phyloP scores from a whole-genome alignment of 1,284 basidiomycete species.

The Porogramme epimiltina region DNA sequence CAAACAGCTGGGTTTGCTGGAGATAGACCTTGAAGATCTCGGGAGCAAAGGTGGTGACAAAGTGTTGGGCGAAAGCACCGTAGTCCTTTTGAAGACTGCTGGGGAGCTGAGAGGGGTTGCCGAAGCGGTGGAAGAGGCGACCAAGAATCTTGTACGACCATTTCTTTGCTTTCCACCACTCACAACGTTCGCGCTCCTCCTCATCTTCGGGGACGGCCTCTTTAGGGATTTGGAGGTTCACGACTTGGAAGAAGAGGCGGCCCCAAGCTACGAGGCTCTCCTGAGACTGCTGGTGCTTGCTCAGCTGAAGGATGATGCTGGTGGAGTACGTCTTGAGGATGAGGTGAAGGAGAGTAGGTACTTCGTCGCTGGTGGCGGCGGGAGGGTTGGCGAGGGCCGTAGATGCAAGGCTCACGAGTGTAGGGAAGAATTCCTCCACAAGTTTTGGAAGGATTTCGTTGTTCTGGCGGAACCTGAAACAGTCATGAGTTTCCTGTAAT shows the following conservation, averaged over 20 bases:
- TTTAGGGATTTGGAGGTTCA: slow-evolving; percentile 68
- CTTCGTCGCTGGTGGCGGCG: slow-evolving; percentile 58
- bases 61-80: slow-evolving; percentile 72
- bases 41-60: slow-evolving; percentile 77
- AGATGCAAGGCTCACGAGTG: slow-evolving; percentile 67
- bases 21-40: slow-evolving; percentile 84
- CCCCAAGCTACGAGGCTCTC: slow-evolving; percentile 86
- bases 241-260: slow-evolving; percentile 74
- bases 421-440: slow-evolving; percentile 68
- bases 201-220: slow-evolving; percentile 69
- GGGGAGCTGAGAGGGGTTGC: slow-evolving; percentile 84
- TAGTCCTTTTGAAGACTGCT: slow-evolving; percentile 71
- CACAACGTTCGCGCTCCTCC: slow-evolving; percentile 73
- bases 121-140: slow-evolving; percentile 78
- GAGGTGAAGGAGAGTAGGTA: slow-evolving; percentile 77
- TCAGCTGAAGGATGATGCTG: slow-evolving; percentile 73
- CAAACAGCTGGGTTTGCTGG: slow-evolving; percentile 72
- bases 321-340: slow-evolving; percentile 85
- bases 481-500: too few species aligned
- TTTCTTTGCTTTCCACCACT: slow-evolving; percentile 91
- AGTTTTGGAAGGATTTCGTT: slow-evolving; percentile 60
- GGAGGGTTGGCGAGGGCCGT: slow-evolving; percentile 66
- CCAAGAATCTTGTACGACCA: slow-evolving; percentile 83
- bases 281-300: slow-evolving; percentile 69
- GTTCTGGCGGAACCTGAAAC: slow-evolving; percentile 65